phyloP scores from a whole-genome alignment of 768 basidiomycete species.

The Rubroboletus pulcherrimus region DNA sequence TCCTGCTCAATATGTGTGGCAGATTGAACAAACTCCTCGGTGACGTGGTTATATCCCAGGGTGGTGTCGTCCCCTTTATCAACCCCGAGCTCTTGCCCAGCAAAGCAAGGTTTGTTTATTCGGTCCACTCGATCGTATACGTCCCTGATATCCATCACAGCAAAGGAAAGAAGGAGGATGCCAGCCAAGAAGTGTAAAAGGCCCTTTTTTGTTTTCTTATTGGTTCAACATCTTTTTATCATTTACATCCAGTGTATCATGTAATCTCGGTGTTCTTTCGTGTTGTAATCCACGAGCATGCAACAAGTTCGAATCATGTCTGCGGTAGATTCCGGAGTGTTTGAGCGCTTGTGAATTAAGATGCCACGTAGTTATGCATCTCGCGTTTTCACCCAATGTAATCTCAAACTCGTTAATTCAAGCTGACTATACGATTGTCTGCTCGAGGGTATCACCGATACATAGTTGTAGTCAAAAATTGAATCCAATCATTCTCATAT shows the following conservation, averaged over 20 bases:
- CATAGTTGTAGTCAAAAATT: background rate
- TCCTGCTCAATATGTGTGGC: background rate
- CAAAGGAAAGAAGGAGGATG: slow-evolving; percentile 34
- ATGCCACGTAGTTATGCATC: no score
- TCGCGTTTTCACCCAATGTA: background rate
- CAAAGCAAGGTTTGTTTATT: slow-evolving; percentile 25
- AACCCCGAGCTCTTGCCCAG: slow-evolving; percentile 40
- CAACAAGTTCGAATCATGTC: background rate
- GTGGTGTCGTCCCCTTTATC: slow-evolving; percentile 77
- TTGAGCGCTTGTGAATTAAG: background rate
- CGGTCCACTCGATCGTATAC: background rate
- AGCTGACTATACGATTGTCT: background rate
- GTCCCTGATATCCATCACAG: slow-evolving; percentile 15
- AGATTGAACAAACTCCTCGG: slow-evolving; percentile 80
- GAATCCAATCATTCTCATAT: background rate
- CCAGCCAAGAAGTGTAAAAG: slow-evolving; percentile 31
- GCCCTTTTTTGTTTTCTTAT: slow-evolving; percentile 15
- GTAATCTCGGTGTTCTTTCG: slow-evolving; percentile 17
- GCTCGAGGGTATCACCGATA: background rate
- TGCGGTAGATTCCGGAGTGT: background rate
- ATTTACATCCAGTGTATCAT: slow-evolving; percentile 27
- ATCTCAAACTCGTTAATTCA: background rate
- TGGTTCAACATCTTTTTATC: slow-evolving; percentile 27
- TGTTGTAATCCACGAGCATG: slow-evolving; percentile 17
- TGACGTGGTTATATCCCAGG: slow-evolving; percentile 85